These are phyloP conservation scores for Trifolium fragiferum DNA, from an alignment of 306 rosid species.

Conservation along the genomic window DNA sequence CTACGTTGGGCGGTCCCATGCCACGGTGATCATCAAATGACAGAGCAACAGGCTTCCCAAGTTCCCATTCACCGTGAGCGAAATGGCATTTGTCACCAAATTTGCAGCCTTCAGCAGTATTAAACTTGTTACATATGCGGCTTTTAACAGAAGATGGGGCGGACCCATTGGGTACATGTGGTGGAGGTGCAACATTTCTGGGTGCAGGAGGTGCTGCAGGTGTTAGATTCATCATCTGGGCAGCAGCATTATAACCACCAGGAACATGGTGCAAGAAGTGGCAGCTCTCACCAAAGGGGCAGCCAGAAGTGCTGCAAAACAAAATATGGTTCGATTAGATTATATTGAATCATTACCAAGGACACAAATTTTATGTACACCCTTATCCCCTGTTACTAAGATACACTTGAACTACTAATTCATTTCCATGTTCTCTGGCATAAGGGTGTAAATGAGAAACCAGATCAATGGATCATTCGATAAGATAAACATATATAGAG, in stretches of 20 bases:
- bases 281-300: slow-evolving; percentile 96
- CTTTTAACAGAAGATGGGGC: slow-evolving; percentile 59
- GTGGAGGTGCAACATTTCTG: slow-evolving; percentile 62
- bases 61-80: slow-evolving; percentile 98
- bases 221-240: slow-evolving; percentile 88
- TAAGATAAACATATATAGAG: background rate
- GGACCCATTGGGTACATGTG: slow-evolving; percentile 66
- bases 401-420: background rate
- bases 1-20: slow-evolving; percentile 55
- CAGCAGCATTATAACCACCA: slow-evolving; percentile 91
- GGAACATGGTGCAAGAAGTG: slow-evolving; percentile 93
- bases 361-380: background rate
- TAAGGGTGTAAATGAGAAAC: background rate
- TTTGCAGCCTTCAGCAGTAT: slow-evolving; percentile 91
- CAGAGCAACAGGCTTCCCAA: slow-evolving; percentile 66
- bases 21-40: slow-evolving; percentile 69
- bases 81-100: slow-evolving; percentile 95
- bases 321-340: slow-evolving; percentile 47
- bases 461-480: background rate
- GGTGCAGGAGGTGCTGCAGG: slow-evolving; percentile 66
- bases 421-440: background rate
- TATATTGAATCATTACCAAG: slow-evolving; percentile 20
- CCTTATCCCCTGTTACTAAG: background rate
- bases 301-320: slow-evolving; percentile 86
- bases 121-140: slow-evolving; percentile 80